phyloP scores from a whole-genome alignment of 164 flowering plant genomes.

The Liquidambar formosana region DNA sequence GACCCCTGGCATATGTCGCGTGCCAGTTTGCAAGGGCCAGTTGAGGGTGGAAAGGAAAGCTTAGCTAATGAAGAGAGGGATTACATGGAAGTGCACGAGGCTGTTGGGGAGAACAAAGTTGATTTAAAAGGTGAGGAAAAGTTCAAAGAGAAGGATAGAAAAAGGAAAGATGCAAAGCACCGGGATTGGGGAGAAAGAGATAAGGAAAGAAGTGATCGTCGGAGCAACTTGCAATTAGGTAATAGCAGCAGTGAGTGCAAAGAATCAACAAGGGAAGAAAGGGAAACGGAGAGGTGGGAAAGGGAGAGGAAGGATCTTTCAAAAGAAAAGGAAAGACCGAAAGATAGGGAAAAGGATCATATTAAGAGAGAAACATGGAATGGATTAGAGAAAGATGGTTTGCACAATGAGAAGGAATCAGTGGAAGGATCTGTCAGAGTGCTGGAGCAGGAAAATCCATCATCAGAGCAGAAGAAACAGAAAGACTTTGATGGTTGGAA shows the following conservation, averaged over 20 bases:
- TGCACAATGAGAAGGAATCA: conserved; percentile 50
- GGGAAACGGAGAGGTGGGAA: conserved; percentile 79
- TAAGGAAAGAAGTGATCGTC: conserved; percentile 70
- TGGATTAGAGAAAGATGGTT: conserved; percentile 54
- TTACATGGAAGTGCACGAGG: conserved; percentile 51
- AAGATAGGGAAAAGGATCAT: conserved; percentile 67
- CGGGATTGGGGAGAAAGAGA: conserved; percentile 81
- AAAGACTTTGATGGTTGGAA: conserved; percentile 66
- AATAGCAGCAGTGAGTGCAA: conserved; percentile 48
- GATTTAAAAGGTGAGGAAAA: conserved; percentile 71
- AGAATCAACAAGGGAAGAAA: conserved; percentile 62
- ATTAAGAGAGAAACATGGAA: conserved; percentile 59
- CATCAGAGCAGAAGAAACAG: conserved; percentile 55
- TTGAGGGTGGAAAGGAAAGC: conserved; percentile 52
- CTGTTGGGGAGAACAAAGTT: conserved; percentile 74
- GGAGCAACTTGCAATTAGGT: conserved; percentile 47
- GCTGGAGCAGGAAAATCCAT: conserved; percentile 51
- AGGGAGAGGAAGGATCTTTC: conserved; percentile 63
- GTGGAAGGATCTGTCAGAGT: conserved; percentile 46
- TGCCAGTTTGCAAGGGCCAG: conserved; percentile 34
- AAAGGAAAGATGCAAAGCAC: conserved; percentile 76
- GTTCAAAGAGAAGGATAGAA: conserved; percentile 83
- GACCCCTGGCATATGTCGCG: conserved; percentile 51
- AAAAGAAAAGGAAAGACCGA: conserved; percentile 67
- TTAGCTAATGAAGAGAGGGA: conserved; percentile 43